phyloP scores from a whole-genome alignment of 2,329 filamentous ascomycete species.

The Aspergillus sp. region DNA sequence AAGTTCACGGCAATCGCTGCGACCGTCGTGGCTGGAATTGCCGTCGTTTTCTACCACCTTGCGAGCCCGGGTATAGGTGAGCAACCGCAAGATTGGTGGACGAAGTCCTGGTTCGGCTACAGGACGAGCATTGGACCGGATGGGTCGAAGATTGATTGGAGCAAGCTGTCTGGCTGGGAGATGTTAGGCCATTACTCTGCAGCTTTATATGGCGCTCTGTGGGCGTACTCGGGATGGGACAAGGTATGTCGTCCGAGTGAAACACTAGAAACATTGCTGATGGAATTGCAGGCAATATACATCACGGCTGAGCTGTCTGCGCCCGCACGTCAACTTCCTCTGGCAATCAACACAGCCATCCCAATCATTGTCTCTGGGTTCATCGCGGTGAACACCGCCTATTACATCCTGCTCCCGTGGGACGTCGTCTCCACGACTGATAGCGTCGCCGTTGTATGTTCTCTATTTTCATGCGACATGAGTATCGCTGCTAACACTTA shows the following conservation, averaged over 20 bases:
- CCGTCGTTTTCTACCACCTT: slow-evolving; percentile 12
- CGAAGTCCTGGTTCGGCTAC: slow-evolving; percentile 16
- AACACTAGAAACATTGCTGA: too few species aligned
- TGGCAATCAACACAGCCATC: slow-evolving; percentile 18
- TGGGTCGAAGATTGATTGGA: slow-evolving; percentile 18
- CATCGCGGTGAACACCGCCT: slow-evolving; percentile 16
- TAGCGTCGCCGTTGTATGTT: slow-evolving; percentile 18
- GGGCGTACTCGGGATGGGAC: slow-evolving; percentile 22
- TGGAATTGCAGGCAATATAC: slow-evolving; percentile 13
- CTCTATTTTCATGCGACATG: too few species aligned
- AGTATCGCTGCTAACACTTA: background rate
- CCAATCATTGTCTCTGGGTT: slow-evolving; percentile 17
- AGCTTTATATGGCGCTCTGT: slow-evolving; percentile 18
- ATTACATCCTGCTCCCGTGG: slow-evolving; percentile 20
- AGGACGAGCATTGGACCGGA: slow-evolving; percentile 15
- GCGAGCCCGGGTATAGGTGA: background rate
- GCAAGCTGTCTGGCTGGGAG: slow-evolving; percentile 13
- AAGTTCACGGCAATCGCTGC: slow-evolving; percentile 15
- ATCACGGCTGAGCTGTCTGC: slow-evolving; percentile 18
- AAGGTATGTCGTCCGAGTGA: slow-evolving; percentile 8
- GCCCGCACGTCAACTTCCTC: slow-evolving; percentile 17
- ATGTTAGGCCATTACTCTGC: slow-evolving; percentile 18
- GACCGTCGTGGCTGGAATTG: slow-evolving; percentile 11
- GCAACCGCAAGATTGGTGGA: slow-evolving; percentile 14
- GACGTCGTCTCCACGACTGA: slow-evolving; percentile 17